Conservation (phyloP, 805 yeast genomes). For the Candida gorgasii region DNA sequence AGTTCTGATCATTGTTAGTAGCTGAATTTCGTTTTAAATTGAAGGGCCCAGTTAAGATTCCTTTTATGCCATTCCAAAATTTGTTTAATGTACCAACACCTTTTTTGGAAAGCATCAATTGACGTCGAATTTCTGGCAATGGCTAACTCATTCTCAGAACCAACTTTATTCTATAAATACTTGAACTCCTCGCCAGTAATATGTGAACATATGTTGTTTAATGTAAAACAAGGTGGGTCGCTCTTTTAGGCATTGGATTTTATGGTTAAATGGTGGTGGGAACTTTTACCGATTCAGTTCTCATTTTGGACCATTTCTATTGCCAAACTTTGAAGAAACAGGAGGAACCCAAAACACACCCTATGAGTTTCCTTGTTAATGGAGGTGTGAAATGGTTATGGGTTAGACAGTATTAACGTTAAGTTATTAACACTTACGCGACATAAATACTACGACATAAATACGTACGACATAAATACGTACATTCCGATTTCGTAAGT, state of each 20-base stretch:
- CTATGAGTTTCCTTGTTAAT: conserved; percentile 1
- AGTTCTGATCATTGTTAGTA: not conserved
- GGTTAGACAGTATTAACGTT: too few relatives aligned
- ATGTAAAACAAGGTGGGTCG: not conserved
- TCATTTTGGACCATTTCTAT: not conserved
- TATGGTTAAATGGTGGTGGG: too few relatives aligned
- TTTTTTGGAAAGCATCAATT: not conserved
- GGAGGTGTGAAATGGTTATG: conserved; percentile 6
- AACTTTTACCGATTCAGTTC: not conserved
- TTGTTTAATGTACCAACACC: not conserved
- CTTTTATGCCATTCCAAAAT: not conserved
- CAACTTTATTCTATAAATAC: not conserved
- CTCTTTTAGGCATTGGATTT: too few relatives aligned
- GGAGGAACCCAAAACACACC: conserved; percentile 2
- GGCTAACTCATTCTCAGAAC: not conserved
- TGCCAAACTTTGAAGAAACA: conserved; percentile 2
- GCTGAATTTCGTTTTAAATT: not conserved
- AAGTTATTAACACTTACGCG: too few relatives aligned
- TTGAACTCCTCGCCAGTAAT: not conserved
- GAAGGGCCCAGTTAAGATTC: not conserved
- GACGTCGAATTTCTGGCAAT: not conserved
- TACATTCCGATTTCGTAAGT: too few relatives aligned
- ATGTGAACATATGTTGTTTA: not conserved
- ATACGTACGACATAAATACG: too few relatives aligned
- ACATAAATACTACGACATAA: too few relatives aligned